Conservation (phyloP, 2,329 filamentous ascomycete species). For the Ceratocystis destructans region DNA sequence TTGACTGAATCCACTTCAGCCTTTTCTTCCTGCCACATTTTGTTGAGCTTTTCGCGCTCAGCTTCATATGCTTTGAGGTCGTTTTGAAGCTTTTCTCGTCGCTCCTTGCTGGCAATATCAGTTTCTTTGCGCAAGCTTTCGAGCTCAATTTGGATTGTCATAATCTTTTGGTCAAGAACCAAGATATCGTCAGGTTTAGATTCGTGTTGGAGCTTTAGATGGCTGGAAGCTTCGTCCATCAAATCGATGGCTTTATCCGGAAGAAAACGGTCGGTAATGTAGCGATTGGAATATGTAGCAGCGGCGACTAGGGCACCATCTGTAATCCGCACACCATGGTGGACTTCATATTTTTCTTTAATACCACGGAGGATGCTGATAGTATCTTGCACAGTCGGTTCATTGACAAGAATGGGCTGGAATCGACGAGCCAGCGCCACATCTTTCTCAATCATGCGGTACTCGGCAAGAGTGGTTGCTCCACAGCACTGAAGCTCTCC, state of each 20-base stretch:
- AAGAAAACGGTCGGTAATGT: conserved; percentile 89
- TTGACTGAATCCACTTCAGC: conserved; percentile 78
- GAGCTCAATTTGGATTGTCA: conserved; percentile 93
- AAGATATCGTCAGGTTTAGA: conserved; percentile 94
- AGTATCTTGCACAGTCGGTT: conserved; percentile 81
- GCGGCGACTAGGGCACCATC: conserved; percentile 86
- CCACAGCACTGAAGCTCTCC: conserved; percentile 92
- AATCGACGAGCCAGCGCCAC: conserved; percentile 84
- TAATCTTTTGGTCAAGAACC: conserved; percentile 81
- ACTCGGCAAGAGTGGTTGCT: conserved; percentile 85
- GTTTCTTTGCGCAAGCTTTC: conserved; percentile 91
- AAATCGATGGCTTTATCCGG: conserved; percentile 96
- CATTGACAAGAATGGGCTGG: conserved; percentile 85
- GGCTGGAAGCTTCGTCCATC: conserved; percentile 89
- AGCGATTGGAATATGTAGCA: conserved; percentile 83
- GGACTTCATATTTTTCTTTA: conserved; percentile 94
- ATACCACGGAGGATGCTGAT: conserved; percentile 92
- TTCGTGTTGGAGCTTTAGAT: conserved; percentile 82
- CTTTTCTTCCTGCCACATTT: conserved; percentile 82
- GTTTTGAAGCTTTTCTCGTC: conserved; percentile 70
- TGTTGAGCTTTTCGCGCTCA: conserved; percentile 58
- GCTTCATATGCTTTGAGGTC: conserved; percentile 64
- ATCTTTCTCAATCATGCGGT: conserved; percentile 88
- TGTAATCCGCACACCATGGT: conserved; percentile 89
- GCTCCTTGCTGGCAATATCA: conserved; percentile 75